These are phyloP conservation scores for Tetrapisispora arboricola DNA, from an alignment of 805 yeast genomes.

Conservation along the genomic window DNA sequence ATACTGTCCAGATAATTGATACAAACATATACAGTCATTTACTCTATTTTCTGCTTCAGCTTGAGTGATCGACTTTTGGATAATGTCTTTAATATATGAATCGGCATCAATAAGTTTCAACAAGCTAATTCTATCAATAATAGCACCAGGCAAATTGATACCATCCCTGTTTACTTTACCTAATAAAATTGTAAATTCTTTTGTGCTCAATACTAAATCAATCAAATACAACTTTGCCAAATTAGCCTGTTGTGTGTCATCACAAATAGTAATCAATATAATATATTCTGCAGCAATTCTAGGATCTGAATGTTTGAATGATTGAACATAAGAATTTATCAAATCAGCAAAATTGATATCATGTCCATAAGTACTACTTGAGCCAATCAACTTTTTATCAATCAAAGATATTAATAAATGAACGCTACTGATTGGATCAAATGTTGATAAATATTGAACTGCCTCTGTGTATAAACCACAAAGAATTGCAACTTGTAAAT, in stretches of 20 bases:
- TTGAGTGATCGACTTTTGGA: constrained; percentile 73
- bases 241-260: constrained; percentile 36
- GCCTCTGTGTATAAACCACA: constrained; percentile 79
- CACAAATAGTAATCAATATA: constrained; percentile 52
- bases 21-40: constrained; percentile 74
- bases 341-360: constrained; percentile 45
- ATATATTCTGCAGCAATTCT: constrained; percentile 87
- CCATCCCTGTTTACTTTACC: constrained; percentile 82
- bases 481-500: constrained; percentile 61
- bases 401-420: constrained; percentile 79
- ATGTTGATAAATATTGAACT: constrained; percentile 41
- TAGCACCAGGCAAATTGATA: constrained; percentile 66
- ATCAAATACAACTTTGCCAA: constrained; percentile 70
- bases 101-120: constrained; percentile 48
- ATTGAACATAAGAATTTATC: constrained; percentile 70
- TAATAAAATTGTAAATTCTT: constrained; percentile 69
- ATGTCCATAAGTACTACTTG: constrained; percentile 4
- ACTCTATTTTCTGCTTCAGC: constrained; percentile 89
- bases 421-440: constrained; percentile 75
- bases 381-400: constrained; percentile 51
- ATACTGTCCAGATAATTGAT: constrained; percentile 81
- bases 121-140: constrained; percentile 65
- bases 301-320: constrained; percentile 79
- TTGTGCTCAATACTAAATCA: constrained; percentile 74
- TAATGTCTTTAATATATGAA: constrained; percentile 56